phyloP scores from a whole-genome alignment of 148 eudicot species.

The Diospyros lotus region DNA sequence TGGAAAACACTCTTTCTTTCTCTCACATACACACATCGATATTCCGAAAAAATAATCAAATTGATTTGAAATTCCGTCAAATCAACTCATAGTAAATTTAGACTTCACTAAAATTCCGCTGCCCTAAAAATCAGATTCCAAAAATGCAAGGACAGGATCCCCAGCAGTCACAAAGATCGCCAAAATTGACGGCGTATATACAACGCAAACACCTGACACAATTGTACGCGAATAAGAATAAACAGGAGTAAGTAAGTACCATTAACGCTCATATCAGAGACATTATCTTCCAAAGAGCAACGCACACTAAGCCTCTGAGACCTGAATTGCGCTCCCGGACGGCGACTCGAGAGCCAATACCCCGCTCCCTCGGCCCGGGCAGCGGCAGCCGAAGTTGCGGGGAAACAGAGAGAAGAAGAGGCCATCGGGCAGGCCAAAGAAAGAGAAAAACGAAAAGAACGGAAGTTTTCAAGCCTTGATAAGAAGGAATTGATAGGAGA shows the following conservation, averaged over 20 bases:
- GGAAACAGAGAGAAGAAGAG: constrained; percentile 47
- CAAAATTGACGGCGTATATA: not conserved
- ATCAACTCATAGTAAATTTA: not conserved
- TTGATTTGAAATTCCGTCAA: not conserved
- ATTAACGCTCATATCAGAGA: constrained; percentile 85
- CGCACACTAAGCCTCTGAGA: constrained; percentile 36
- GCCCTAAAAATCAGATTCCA: constrained; percentile 2
- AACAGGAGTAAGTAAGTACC: constrained; percentile 30
- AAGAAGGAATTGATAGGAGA: not conserved
- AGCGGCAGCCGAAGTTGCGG: constrained; percentile 37
- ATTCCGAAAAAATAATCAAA: not conserved
- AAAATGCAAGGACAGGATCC: not conserved
- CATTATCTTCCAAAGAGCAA: constrained; percentile 65
- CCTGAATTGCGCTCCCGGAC: constrained; percentile 19
- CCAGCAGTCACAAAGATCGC: not conserved
- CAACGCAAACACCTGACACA: not conserved
- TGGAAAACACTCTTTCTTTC: too few species aligned
- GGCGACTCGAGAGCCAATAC: constrained; percentile 11
- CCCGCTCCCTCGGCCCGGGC: constrained; percentile 16
- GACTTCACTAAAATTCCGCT: too few species aligned
- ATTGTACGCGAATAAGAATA: not conserved
- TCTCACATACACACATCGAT: not conserved
- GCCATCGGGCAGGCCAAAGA: constrained; percentile 11
- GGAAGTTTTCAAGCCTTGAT: not conserved
- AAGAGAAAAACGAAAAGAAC: not conserved